Evolutionary conservation across 352 stramenopile genomes (phyloP), one percentile per base, ranked within the genome.

Genomic region (Peronosclerospora sorghi): DNA sequence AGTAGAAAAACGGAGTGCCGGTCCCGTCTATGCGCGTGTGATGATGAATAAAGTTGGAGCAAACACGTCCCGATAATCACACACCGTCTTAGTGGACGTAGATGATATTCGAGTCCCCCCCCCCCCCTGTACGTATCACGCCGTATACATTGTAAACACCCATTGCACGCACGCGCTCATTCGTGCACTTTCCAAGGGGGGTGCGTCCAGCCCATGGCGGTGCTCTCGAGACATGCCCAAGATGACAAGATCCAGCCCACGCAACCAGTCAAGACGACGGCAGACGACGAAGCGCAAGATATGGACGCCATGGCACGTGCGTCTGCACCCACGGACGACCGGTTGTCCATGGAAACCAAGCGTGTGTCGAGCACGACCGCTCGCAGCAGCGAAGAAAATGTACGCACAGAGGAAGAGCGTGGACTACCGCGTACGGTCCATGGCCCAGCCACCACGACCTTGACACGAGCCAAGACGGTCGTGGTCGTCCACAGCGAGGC

Each of bases 401-500:
- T 21, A 23, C 45, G 53, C 19, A 49, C 48, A 4, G 35, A 43
- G 6, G 41, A 57, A 12, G 27, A 43, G 19, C 40, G 36, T 13
- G 32, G n/a, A n/a, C n/a, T n/a, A n/a, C n/a, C n/a, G n/a, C n/a
- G n/a, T n/a, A n/a, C n/a, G n/a, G n/a, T n/a, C n/a, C n/a, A n/a
- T n/a, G n/a, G n/a, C n/a, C 29, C 12, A 40, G 28, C 21, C 34
- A 40, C 42, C 27, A 32, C 14, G 8, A 28, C 12, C 19, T 66
- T 83, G 17, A 71, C 64, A 12, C 73, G 73, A 3, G 73, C 73
- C 4, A 59, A 49, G 20, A 86, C 73, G 1, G 71, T 82, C 24
- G 32, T 45, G 30, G 21, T 39, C 17, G 41, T 38, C 20, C 41
- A 41, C 32, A 45, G 48, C 23, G 41, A 35, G 4, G 18, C 35